A percentile compares a stretch with the other conserved stretches of the same genome.
Conservation (phyloP, 2,329 filamentous ascomycete genomes). For the Ceratocystis ficicola region DNA sequence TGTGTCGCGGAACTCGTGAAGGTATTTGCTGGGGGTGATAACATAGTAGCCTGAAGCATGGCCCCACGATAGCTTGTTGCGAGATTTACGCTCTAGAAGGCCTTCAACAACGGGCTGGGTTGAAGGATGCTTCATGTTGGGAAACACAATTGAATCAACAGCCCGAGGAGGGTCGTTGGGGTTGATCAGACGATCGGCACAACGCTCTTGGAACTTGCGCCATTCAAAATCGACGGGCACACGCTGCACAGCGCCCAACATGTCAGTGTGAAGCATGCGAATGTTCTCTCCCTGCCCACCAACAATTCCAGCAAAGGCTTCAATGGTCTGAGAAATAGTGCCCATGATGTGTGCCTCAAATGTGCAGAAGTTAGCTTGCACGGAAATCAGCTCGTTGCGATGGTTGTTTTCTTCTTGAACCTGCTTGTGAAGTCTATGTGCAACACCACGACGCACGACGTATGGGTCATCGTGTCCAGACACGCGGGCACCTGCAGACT, state of each 20-base stretch:
- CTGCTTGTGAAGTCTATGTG: slow-evolving; percentile 79
- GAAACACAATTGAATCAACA: slow-evolving; percentile 64
- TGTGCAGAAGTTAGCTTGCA: slow-evolving; percentile 78
- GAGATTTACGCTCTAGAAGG: slow-evolving; percentile 77
- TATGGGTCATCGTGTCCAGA: slow-evolving; percentile 74
- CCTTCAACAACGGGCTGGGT: slow-evolving; percentile 81
- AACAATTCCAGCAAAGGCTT: slow-evolving; percentile 70
- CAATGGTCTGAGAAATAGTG: slow-evolving; percentile 70
- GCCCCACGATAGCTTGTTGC: slow-evolving; percentile 66
- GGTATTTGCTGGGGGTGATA: slow-evolving; percentile 71
- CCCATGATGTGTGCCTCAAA: slow-evolving; percentile 81
- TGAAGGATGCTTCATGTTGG: slow-evolving; percentile 73
- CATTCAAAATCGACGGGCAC: slow-evolving; percentile 84
- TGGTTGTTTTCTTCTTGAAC: slow-evolving; percentile 93
- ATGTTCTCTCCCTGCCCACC: slow-evolving; percentile 71
- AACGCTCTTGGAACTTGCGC: slow-evolving; percentile 67
- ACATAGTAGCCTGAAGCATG: slow-evolving; percentile 80
- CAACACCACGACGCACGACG: slow-evolving; percentile 65
- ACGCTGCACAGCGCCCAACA: slow-evolving; percentile 62
- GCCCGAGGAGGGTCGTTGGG: slow-evolving; percentile 61
- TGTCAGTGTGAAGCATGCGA: slow-evolving; percentile 69
- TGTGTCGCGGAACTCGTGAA: slow-evolving; percentile 94
- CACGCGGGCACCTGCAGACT: slow-evolving; percentile 60
- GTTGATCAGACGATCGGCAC: slow-evolving; percentile 61
- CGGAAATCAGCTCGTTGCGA: slow-evolving; percentile 74